Percentiles rank a stretch among this genome's conserved stretches.
phyloP scores from a whole-genome alignment of 192 early-diverging fungal genomes.

The Coemansia sp. region DNA sequence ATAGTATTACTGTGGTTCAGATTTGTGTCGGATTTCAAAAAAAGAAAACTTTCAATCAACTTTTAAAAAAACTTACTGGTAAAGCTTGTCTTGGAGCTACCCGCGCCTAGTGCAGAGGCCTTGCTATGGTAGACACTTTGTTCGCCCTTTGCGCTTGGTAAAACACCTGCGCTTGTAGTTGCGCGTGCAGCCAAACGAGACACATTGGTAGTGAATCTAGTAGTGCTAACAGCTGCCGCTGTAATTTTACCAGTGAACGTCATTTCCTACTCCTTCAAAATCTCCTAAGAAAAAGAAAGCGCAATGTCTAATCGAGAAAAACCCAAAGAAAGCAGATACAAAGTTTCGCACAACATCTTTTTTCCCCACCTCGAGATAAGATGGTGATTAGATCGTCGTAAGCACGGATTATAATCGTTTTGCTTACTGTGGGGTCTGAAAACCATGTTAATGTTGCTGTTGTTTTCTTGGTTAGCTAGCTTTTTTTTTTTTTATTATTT shows the following conservation, averaged over 20 bases:
- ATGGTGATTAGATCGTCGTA: neutral
- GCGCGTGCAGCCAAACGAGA: conserved; percentile 37
- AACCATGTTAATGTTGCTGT: neutral
- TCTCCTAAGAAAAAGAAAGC: conserved; percentile 8
- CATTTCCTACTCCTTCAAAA: conserved; percentile 25
- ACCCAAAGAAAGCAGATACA: neutral
- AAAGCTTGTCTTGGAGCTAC: conserved; percentile 29
- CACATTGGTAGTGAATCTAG: conserved; percentile 50
- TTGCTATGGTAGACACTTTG: conserved; percentile 32
- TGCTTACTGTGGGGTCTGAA: neutral
- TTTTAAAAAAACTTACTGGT: conserved; percentile 32
- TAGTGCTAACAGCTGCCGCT: conserved; percentile 42
- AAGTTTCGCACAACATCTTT: too few relatives aligned
- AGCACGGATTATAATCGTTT: neutral
- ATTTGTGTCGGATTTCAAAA: neutral
- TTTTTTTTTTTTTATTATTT: neutral
- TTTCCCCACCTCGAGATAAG: neutral
- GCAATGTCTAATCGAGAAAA: conserved; percentile 11
- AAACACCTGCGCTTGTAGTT: conserved; percentile 19
- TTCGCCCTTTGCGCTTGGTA: conserved; percentile 25
- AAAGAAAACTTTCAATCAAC: neutral
- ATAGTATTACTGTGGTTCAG: neutral
- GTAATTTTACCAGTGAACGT: conserved; percentile 41
- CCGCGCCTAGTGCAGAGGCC: conserved; percentile 29
- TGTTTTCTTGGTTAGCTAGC: neutral